Base-by-base conservation (phyloP, 352 stramenopile genomes). In the Pythium volutum region DNA sequence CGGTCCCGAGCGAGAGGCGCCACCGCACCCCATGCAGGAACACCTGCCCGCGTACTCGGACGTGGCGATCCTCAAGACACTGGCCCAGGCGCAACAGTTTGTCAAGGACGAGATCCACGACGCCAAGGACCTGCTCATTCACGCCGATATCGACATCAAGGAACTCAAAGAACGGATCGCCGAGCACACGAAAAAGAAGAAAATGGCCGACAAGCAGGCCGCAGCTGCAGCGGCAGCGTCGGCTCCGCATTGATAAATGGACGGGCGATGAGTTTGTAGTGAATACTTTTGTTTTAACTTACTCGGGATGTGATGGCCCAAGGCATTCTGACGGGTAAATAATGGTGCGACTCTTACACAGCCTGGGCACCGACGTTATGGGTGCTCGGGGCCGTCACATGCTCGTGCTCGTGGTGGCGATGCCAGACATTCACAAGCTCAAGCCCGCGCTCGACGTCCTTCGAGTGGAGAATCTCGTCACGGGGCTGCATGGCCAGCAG, bases 11-110 rank as follows among this genome's bases (percentile, higher is more conserved):
- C 75, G 82, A 9, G 64, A 88, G 59, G 76, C 85, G 3, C 77
- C 81, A 8, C 73, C 80, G 26, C 70, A 93, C 25, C 60, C 77
- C 6, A 79, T 97, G 58, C 78, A 93, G 46, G 87, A 97, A 51
- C 75, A 94, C 55, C 88, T 97, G 49, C 74, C 84, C 0, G 76
- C 65, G 4, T 98, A 97, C 66, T 93, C 81, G 22, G 95, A 98
- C 67, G 70, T 94, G 48, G 76, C 84, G 7, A 79, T 97, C 52
- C 77, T 97, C 4, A 84, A 97, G 64, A 80, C 71, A 2, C 73
- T 98, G 53, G 55, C 90, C 0, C 73, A 81, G 27, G 93, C 92
- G 3, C 78, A 97, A 63, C 78, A 80, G 20, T 96, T 92, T 46
- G 70, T 95, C n/a, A 78, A 72, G 14, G 73, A 87, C 22, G 84